Conservation (phyloP, 2,329 filamentous ascomycete species). For the Pseudocercospora eumusae region DNA sequence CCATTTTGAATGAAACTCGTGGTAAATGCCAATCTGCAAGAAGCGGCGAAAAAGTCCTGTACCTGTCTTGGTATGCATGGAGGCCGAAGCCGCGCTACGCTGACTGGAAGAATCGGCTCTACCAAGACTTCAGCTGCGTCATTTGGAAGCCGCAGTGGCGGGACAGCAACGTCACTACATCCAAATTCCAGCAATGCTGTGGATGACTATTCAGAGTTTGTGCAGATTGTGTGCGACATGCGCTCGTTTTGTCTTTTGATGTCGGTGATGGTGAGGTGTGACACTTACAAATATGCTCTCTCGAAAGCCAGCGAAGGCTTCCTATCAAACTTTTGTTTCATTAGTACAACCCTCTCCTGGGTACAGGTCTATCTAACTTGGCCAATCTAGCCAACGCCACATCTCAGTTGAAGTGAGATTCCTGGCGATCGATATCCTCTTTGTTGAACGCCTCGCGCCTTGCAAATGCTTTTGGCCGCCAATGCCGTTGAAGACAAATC, state of each 20-base stretch:
- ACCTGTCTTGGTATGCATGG: slow-evolving; percentile 6
- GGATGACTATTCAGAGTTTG: too few species aligned
- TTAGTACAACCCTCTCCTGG: slow-evolving; percentile 16
- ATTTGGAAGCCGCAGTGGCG: neutral
- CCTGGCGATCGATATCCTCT: slow-evolving; percentile 21
- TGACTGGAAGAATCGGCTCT: neutral
- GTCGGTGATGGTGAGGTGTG: neutral
- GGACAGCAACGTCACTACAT: neutral
- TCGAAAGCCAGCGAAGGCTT: slow-evolving; percentile 8
- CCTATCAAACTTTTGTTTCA: slow-evolving; percentile 9
- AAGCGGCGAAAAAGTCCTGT: slow-evolving; percentile 4
- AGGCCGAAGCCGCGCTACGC: neutral
- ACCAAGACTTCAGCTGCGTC: slow-evolving; percentile 8
- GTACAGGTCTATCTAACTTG: slow-evolving; percentile 23
- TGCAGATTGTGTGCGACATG: neutral
- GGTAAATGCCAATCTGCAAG: neutral
- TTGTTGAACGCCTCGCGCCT: slow-evolving; percentile 34
- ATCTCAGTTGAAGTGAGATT: slow-evolving; percentile 29
- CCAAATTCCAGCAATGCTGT: neutral
- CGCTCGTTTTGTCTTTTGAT: neutral
- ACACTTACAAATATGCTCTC: neutral
- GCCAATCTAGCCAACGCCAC: slow-evolving; percentile 19
- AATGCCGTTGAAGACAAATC: slow-evolving; percentile 31
- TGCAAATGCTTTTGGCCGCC: slow-evolving; percentile 30
- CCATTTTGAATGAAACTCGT: neutral